These are phyloP conservation scores for Euphorbia tirucalli DNA, from an alignment of 345 rosid species.

Conservation along the genomic window DNA sequence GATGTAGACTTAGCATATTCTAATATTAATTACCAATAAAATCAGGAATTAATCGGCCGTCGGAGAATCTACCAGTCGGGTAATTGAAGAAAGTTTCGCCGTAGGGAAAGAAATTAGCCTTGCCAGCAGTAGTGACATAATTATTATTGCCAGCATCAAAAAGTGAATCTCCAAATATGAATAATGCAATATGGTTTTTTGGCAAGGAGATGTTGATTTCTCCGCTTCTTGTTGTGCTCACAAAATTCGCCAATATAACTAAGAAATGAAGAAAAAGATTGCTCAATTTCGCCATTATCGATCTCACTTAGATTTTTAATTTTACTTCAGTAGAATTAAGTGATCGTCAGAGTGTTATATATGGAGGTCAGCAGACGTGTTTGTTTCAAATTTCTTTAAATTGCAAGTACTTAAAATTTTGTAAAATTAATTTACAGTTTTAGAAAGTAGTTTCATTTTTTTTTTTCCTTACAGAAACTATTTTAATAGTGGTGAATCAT, in stretches of 20 bases:
- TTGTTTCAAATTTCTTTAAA: no score
- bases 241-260: background rate
- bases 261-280: background rate
- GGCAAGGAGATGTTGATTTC: background rate
- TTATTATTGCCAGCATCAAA: conserved; percentile 13
- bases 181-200: background rate
- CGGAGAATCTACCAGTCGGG: conserved; percentile 26
- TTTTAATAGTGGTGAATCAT: no score
- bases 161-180: conserved; percentile 7
- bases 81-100: conserved; percentile 28
- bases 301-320: no score
- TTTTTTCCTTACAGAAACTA: no score
- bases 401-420: no score
- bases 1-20: no score
- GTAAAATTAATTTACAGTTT: no score
- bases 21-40: conserved; percentile 33
- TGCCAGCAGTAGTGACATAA: background rate
- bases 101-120: conserved; percentile 16
- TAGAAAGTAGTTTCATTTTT: no score
- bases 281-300: no score
- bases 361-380: no score
- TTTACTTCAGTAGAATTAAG: no score
- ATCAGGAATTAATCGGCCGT: conserved; percentile 29
- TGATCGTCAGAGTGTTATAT: no score
- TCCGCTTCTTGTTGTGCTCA: background rate